A percentile compares a stretch with the other conserved stretches of the same genome.
Conservation (phyloP, 352 stramenopile genomes). For the Phytophthora vignae region DNA sequence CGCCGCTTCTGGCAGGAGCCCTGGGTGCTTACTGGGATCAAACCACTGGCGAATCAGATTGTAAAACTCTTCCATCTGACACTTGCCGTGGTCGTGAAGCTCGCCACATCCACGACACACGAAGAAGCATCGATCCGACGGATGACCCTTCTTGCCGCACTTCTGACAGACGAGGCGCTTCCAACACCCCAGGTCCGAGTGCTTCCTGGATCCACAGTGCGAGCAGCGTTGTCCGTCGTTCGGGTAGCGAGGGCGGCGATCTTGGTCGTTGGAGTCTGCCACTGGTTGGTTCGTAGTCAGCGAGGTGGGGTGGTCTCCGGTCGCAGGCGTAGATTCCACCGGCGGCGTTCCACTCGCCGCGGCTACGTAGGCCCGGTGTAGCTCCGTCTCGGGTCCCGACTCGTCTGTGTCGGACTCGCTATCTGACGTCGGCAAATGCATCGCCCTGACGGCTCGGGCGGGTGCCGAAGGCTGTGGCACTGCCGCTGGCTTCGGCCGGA, state of each 20-base stretch:
- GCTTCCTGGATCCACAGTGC: constrained; percentile 5
- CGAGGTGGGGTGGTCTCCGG: too few species aligned
- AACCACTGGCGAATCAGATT: constrained; percentile 21
- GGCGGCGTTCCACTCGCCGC: neutral
- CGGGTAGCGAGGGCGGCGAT: neutral
- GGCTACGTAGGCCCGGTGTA: neutral
- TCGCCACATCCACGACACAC: constrained; percentile 20
- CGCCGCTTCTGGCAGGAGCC: constrained; percentile 4
- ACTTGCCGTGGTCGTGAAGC: constrained; percentile 7
- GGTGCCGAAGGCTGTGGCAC: neutral
- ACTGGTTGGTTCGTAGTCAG: too few species aligned
- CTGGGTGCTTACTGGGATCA: constrained; percentile 11
- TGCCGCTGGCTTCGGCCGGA: neutral
- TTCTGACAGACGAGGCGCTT: constrained; percentile 15
- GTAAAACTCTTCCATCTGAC: constrained; percentile 23
- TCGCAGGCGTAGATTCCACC: too few species aligned
- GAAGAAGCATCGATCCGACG: constrained; percentile 15
- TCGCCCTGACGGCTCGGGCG: neutral
- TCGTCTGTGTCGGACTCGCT: neutral
- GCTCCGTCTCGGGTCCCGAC: neutral
- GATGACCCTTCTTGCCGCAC: constrained; percentile 15
- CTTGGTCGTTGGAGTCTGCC: too few species aligned
- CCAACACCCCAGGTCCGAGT: constrained; percentile 13
- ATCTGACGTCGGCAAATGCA: neutral
- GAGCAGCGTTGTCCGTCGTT: neutral